A percentile compares a stretch with the other conserved stretches of the same genome.
phyloP scores from a whole-genome alignment of 768 basidiomycete species.

The Tylopilus sp. region DNA sequence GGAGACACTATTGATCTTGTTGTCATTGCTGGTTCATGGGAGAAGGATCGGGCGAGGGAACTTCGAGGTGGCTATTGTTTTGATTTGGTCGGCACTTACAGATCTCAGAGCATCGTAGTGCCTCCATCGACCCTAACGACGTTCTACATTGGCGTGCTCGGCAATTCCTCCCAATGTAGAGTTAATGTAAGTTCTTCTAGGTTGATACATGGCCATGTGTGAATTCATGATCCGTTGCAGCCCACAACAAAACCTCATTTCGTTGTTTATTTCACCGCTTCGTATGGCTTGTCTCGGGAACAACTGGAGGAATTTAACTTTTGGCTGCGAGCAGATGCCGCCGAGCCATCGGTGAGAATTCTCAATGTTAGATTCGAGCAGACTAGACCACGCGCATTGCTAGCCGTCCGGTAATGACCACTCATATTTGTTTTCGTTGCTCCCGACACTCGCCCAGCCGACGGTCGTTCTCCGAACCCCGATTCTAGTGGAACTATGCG shows the following conservation, averaged over 20 bases:
- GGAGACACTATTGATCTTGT: constrained; percentile 82
- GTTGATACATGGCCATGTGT: background rate
- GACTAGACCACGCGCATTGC: background rate
- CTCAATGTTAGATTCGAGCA: background rate
- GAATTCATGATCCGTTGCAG: constrained; percentile 27
- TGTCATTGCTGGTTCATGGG: constrained; percentile 76
- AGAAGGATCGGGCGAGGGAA: constrained; percentile 71
- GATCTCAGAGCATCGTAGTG: constrained; percentile 40
- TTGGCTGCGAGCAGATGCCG: constrained; percentile 38
- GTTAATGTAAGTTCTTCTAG: constrained; percentile 34
- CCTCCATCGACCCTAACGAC: constrained; percentile 69
- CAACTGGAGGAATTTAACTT: constrained; percentile 74
- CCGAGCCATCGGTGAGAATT: constrained; percentile 21
- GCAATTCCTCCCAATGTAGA: constrained; percentile 43
- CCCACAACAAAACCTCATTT: constrained; percentile 53
- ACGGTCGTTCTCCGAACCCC: constrained; percentile 56
- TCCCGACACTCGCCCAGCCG: constrained; percentile 48
- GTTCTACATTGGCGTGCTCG: constrained; percentile 72
- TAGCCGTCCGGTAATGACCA: constrained; percentile 28
- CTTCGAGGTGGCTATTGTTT: constrained; percentile 53
- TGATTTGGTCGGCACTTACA: background rate
- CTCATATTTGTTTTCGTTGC: constrained; percentile 55
- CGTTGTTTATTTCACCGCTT: constrained; percentile 68
- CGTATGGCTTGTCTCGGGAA: constrained; percentile 68
- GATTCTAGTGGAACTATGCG: constrained; percentile 68